Base-by-base conservation (phyloP, 208 protist species). In the Trypanosoma grayi region DNA sequence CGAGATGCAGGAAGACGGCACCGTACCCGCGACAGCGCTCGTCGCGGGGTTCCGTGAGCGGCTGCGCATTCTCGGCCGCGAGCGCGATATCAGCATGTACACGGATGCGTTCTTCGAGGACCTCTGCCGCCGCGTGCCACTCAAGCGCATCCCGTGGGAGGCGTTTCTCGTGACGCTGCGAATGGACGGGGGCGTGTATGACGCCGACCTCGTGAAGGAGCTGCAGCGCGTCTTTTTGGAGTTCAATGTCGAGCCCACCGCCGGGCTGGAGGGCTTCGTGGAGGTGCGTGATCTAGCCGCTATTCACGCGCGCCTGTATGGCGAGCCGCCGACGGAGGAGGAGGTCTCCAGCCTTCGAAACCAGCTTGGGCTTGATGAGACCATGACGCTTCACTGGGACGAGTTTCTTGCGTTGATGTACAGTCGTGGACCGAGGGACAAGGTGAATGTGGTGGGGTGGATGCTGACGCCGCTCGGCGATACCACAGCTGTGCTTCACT, bases 371-470 rank as follows among this genome's bases (percentile, higher is more conserved):
- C 60, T 87, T 10, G 68, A 81, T 5, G 58, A 70, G 1, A 75
- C 70, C 1, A 86, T 83, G 65, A 88, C 79, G 33, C 48, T 94
- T 24, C 65, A 65, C 51, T 94, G 87, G 85, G 79, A 77, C 47
- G 84, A 92, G 47, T 94, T 94, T 70, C 60, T 94, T 25, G 75
- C 80, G 34, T 48, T 85, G 9, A 79, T 78, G 37, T 92, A 90
- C 58, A 70, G 43, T 53, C 55, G 67, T 27, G 66, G 66, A 0
- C 77, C 74, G 13, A 62, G 52, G 18, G 64, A 68, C 28, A 68
- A 60, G 14, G 30, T n/a, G 16, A 22, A 50, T 20, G 14, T 62
- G 4, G 40, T 68, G 2, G 47, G 61, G 24, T 66, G 48, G 44
- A 34, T 43, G 9, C 24, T 48, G 6, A 77, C 77, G 7, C 69